Evolutionary conservation across 371 early-diverging fungal genomes (phyloP).

Genomic region (Mucor saturninus): DNA sequence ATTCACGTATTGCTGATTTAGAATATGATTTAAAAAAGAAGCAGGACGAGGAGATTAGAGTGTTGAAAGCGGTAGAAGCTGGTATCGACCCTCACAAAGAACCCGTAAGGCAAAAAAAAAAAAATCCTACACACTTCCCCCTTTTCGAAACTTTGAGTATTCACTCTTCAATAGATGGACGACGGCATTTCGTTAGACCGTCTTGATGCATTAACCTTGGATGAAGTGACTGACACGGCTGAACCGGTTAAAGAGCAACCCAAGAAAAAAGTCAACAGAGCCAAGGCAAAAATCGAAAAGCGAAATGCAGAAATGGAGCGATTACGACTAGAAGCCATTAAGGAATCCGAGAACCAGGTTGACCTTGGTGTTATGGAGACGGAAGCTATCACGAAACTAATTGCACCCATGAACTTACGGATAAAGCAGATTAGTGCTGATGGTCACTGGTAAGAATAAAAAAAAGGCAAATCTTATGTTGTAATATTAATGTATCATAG

Average conservation of each 20-base stretch:
- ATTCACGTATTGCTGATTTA: constrained; percentile 69
- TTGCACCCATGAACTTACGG: constrained; percentile 47
- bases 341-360: constrained; percentile 77
- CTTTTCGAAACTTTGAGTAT: not conserved
- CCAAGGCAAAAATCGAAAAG: constrained; percentile 70
- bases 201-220: constrained; percentile 40
- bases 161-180: constrained; percentile 14
- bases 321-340: constrained; percentile 76
- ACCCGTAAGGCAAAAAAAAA: constrained; percentile 11
- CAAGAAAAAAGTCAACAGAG: constrained; percentile 65
- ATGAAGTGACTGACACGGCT: constrained; percentile 28
- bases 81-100: constrained; percentile 26
- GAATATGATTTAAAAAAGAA: constrained; percentile 66
- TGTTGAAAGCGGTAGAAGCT: constrained; percentile 30
- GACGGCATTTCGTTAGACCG: constrained; percentile 52
- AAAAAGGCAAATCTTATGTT: not conserved
- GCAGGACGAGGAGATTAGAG: constrained; percentile 72
- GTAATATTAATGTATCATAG: constrained; percentile 33
- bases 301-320: constrained; percentile 79
- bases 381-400: constrained; percentile 66
- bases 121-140: constrained; percentile 7
- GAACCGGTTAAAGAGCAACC: constrained; percentile 14
- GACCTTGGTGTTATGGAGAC: constrained; percentile 79
- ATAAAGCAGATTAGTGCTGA: constrained; percentile 72
- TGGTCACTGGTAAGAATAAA: constrained; percentile 77